Evolutionary conservation across 805 yeast species (phyloP).

Genomic region (Saccharomyces kudriavzevii): DNA sequence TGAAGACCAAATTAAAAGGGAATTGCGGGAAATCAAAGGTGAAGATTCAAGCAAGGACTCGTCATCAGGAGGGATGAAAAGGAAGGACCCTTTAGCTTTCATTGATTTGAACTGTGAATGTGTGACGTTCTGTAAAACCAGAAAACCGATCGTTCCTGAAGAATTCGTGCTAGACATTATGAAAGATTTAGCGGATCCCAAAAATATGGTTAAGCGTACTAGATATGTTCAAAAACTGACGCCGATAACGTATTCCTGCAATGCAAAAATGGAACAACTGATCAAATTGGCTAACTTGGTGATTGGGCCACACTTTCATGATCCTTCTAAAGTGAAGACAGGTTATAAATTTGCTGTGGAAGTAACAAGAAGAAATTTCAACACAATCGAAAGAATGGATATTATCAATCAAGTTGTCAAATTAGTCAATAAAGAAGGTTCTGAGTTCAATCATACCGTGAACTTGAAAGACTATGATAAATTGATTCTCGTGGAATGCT

Average conservation of each 20-base stretch:
- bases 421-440: slow-evolving; percentile 51
- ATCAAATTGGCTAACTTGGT: slow-evolving; percentile 49
- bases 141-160: slow-evolving; percentile 74
- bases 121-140: slow-evolving; percentile 74
- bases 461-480: slow-evolving; percentile 75
- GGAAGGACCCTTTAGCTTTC: slow-evolving; percentile 46
- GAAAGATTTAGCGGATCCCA: slow-evolving; percentile 44
- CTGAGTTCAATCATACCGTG: slow-evolving; percentile 55
- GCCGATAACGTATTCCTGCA: slow-evolving; percentile 70
- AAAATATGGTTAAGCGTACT: slow-evolving; percentile 42
- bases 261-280: slow-evolving; percentile 64
- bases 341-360: slow-evolving; percentile 66
- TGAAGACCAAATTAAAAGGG: slow-evolving; percentile 69
- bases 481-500: slow-evolving; percentile 77
- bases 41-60: slow-evolving; percentile 10
- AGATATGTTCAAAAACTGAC: slow-evolving; percentile 71
- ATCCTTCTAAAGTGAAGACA: slow-evolving; percentile 29
- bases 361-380: slow-evolving; percentile 71
- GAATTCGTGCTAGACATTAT: slow-evolving; percentile 58
- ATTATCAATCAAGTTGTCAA: slow-evolving; percentile 67
- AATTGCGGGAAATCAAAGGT: slow-evolving; percentile 54
- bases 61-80: slow-evolving; percentile 31
- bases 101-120: slow-evolving; percentile 72
- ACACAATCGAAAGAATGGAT: slow-evolving; percentile 59
- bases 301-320: slow-evolving; percentile 62